Evolutionary conservation across 108 stramenopile species (phyloP), one percentile per base, ranked within the genome.

Genomic region (Skeletonema tropicum): DNA sequence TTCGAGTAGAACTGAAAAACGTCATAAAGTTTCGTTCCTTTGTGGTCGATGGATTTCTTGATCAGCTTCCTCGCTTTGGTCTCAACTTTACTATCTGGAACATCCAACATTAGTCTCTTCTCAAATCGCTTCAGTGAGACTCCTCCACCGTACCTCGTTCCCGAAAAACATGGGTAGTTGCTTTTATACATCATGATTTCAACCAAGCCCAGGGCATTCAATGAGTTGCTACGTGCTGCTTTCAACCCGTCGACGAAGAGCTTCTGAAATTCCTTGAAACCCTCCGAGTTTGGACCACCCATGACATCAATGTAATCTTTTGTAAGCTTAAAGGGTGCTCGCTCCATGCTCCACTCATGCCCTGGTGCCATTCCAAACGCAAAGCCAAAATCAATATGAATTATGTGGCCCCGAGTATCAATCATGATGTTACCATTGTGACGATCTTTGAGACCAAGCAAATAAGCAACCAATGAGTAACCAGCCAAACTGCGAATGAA

Each of bases 391-490:
- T 99, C 99, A 71, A 99, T 99, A 86, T 97, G 96, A 64, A 99
- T 95, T 35, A 99, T 57, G 68, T 92, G 97, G 8, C 99, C 99
- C 29, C 85, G 79, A 17, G 84, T 90, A 63, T 99, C 97, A 52
- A 99, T 95, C 97, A 99, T 98, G 60, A 99, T 97, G 78, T 99
- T 99, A 21, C 99, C 99, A 79, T 99, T 99, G 93, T 99, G 99
- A 5, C 99, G 92, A 76, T 99, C 99, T 75, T 99, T 99, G 72
- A 99, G 75, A 30, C 94, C 96, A 64, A 99, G 83, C 31, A 99
- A 84, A 71, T 98, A 99, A 6, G 87, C 85, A 35, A 98, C 92
- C 32, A 99, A 66, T 10, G 94, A 95, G 79, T 98, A 97, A 36
- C 86, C 98, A 12, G 94, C 97, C 46, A 97, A 79, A 77, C 92